Conservation (phyloP, 129 eudicot genomes). For the Flaveria ramosissima region DNA sequence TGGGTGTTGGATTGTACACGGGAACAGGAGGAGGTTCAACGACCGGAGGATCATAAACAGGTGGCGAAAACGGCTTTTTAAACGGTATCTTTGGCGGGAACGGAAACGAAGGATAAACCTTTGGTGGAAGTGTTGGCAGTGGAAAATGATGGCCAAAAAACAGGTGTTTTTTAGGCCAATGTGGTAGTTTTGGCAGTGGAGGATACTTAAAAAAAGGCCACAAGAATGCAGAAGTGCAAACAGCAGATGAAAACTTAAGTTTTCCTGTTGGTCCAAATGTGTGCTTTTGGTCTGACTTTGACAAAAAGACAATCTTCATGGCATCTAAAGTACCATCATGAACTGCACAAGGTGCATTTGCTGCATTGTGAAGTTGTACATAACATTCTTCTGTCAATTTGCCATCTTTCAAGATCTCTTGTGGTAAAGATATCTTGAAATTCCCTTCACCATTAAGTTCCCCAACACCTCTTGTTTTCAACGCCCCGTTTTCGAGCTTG, state of each 20-base stretch:
- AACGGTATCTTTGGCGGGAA: conserved; percentile 34
- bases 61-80: conserved; percentile 30
- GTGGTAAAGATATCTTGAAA: conserved; percentile 65
- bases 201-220: conserved; percentile 75
- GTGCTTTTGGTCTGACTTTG: conserved; percentile 46
- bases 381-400: conserved; percentile 69
- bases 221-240: conserved; percentile 71
- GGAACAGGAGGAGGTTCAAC: conserved; percentile 41
- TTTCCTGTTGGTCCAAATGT: conserved; percentile 58
- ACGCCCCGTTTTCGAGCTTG: conserved; percentile 50
- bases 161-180: conserved; percentile 36
- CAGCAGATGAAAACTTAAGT: conserved; percentile 61
- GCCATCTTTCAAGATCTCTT: conserved; percentile 61
- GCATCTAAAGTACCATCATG: conserved; percentile 50
- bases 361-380: conserved; percentile 78
- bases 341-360: conserved; percentile 62
- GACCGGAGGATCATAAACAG: conserved; percentile 32
- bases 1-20: conserved; percentile 33
- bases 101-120: conserved; percentile 35
- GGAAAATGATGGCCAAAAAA: conserved; percentile 44
- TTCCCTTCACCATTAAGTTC: conserved; percentile 65
- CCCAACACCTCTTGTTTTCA: conserved; percentile 63
- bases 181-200: conserved; percentile 49
- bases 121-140: conserved; percentile 47
- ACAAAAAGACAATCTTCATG: conserved; percentile 45